These are phyloP conservation scores for Oenanthe javanica DNA, from an alignment of 140 eudicot genomes.

Conservation along the genomic window DNA sequence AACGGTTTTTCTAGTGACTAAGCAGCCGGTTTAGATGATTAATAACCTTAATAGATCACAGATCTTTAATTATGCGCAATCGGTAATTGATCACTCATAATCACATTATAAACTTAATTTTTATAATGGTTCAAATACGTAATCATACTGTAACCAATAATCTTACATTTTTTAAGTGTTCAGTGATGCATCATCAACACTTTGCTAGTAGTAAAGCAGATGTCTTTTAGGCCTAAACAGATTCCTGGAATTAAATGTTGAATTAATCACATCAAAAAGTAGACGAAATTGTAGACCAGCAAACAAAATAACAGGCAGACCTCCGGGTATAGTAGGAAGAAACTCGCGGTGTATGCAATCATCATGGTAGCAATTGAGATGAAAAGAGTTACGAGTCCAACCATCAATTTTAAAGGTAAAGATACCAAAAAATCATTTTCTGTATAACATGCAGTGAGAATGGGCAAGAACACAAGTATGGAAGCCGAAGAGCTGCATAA, in stretches of 20 bases:
- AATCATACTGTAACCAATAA: too few species aligned
- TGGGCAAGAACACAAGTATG: neutral
- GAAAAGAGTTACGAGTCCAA: neutral
- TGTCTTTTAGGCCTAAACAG: neutral
- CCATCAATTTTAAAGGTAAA: neutral
- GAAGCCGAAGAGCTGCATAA: neutral
- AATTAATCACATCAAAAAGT: neutral
- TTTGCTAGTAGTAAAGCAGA: neutral
- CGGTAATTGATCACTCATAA: too few species aligned
- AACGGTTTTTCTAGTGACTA: too few species aligned
- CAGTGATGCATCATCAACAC: too few species aligned
- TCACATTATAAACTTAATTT: too few species aligned
- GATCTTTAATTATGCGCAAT: too few species aligned
- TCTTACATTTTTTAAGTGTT: too few species aligned
- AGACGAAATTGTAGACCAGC: neutral
- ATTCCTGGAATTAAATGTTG: neutral
- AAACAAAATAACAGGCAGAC: neutral
- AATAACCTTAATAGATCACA: too few species aligned
- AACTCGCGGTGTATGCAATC: conserved; percentile 11
- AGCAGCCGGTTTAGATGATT: too few species aligned
- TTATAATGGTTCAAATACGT: too few species aligned
- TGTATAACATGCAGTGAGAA: neutral
- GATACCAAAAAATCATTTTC: neutral
- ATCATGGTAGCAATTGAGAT: conserved; percentile 11
- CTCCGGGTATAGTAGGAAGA: neutral